Base-by-base conservation (phyloP, 1,284 basidiomycete genomes). In the Malassezia pachydermatis region DNA sequence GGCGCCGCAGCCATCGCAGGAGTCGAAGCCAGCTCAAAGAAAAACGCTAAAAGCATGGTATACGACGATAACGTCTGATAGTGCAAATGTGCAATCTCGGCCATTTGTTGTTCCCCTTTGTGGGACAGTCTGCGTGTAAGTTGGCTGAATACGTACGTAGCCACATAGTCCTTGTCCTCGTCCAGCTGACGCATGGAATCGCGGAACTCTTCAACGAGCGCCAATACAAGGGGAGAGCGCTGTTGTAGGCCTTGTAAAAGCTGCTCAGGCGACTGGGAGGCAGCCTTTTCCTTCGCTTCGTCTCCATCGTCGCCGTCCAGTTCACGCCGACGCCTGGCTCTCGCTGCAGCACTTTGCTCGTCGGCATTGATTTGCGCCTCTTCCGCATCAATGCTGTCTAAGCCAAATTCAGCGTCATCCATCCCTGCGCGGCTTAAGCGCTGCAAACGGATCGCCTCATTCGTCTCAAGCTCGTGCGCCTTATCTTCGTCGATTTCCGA, bases 21-120 rank as follows among this genome's bases (percentile, higher is more conserved):
- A 43, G 78, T 79, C 10, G 55, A 51, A 13, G 86, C 81, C 22
- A 98, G 78, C 71, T 90, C 82, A 42, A 98, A 77, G 75, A 94
- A 96, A 76, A 90, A 96, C 0, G 89, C 84, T 37, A 96, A 81
- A 1, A 83, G 84, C 1, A 88, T 86, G 8, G 85, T 79, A 71
- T 98, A 98, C 8, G 89, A 86, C 36, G 92, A 75, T 2, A 94
- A 77, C 1, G 87, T 80, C 76, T 95, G 62, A 42, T 67, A 59
- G 27, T 47, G 41, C 25, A 57, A 20, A 19, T 52, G 46, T 13
- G 48, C 42, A 36, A 43, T 45, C 40, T 47, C 42, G 5, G 36
- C 34, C 11, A 50, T n/a, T 14, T 34, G 38, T 4, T 23, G 42
- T 20, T 46, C 49, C 10, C 47, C 51, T 5, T 40, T 10, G 17